Evolutionary conservation across 108 stramenopile genomes (phyloP), one percentile per base, ranked within the genome.

Genomic region (Poteriospumella lacustris): DNA sequence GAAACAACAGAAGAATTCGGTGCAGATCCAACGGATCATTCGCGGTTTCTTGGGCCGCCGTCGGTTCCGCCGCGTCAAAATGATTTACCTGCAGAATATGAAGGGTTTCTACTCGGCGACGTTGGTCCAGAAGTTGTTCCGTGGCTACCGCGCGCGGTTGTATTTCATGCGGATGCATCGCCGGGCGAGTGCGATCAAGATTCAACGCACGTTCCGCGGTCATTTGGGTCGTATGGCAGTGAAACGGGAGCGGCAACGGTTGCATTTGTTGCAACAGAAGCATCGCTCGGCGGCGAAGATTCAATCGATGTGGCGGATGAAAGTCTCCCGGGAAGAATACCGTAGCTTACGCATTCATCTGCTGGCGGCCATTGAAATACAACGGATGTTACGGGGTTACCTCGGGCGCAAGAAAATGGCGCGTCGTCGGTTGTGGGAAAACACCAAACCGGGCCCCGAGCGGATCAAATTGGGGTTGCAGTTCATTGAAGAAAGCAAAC

Each of bases 401-500:
- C 59, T 86, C 34, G 86, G 86, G 2, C 42, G 81, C 1, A 68
- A 79, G 33, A 68, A n/a, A 39, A 40, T 78, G 1, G 34, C 41
- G 38, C 36, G 87, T 24, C 68, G 58, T 68, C 58, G 81, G 52
- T 47, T 79, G 43, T 87, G 87, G 87, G 83, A 86, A 42, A 79
- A 62, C 34, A 80, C 88, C 36, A 78, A 77, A 43, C 88, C 88
- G 19, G 88, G 88, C 12, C 81, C 88, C 26, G 82, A 87, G 60
- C 80, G 88, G 39, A 60, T 89, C 24, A 77, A 85, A 64, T 58
- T 89, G 0, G 88, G 88, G 15, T 24, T 89, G 68, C 40, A 75
- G 1, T 58, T 88, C 42, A 86, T 89, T 52, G 87, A 88, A 76
- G 88, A 89, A 58, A 82, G 85, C 44, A 89, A 89, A 82, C 81